These are phyloP conservation scores for Colletotrichum siamense DNA, from an alignment of 2,329 filamentous ascomycete species.

Conservation along the genomic window DNA sequence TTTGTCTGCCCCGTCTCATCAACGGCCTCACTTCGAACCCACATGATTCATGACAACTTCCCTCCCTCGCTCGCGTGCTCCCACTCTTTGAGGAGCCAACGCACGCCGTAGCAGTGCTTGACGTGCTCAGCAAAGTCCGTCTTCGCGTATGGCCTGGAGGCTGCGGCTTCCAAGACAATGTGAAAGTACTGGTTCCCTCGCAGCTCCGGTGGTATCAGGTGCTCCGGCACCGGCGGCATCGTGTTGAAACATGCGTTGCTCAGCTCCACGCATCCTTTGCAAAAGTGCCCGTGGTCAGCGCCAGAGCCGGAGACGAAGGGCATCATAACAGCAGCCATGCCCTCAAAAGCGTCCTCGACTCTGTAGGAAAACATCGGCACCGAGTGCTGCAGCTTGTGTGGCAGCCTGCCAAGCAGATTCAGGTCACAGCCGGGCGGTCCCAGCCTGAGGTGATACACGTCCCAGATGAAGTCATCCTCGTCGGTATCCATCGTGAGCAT, in stretches of 20 bases:
- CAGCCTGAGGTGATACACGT: constrained; percentile 25
- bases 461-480: constrained; percentile 15
- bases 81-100: background rate
- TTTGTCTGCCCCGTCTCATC: background rate
- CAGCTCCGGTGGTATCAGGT: background rate
- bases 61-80: background rate
- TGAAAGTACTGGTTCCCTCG: constrained; percentile 14
- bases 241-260: background rate
- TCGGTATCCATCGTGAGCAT: background rate
- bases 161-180: background rate
- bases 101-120: constrained; percentile 27
- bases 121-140: constrained; percentile 27
- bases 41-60: background rate
- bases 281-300: constrained; percentile 26
- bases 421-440: constrained; percentile 26
- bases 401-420: constrained; percentile 13
- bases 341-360: constrained; percentile 26
- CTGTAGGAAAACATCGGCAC: background rate
- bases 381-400: background rate
- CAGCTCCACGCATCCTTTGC: constrained; percentile 25
- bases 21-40: background rate
- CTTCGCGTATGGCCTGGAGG: background rate
- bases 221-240: background rate
- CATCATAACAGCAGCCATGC: constrained; percentile 30
- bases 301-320: constrained; percentile 25